Percentiles rank a stretch among this genome's conserved stretches.
phyloP scores from a whole-genome alignment of 768 basidiomycete genomes.

The Cyclocybe aegerita region DNA sequence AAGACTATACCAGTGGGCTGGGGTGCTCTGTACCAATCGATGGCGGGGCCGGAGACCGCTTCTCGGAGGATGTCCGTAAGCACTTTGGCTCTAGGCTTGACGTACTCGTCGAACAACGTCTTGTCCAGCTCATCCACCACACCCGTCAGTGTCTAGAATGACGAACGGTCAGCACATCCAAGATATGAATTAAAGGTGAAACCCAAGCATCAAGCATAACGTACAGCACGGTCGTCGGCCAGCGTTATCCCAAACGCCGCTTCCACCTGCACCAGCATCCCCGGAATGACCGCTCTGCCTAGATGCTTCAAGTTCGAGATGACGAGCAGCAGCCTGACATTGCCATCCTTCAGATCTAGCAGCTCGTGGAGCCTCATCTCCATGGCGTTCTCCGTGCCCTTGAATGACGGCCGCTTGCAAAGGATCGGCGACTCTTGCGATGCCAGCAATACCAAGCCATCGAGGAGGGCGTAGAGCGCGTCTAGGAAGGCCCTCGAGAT shows the following conservation, averaged over 20 bases:
- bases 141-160: slow-evolving; percentile 59
- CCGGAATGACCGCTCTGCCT: slow-evolving; percentile 64
- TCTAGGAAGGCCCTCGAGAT: slow-evolving; percentile 85
- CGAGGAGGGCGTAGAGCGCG: slow-evolving; percentile 78
- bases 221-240: slow-evolving; percentile 66
- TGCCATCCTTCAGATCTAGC: slow-evolving; percentile 69
- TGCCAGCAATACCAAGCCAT: slow-evolving; percentile 81
- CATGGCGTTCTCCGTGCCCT: slow-evolving; percentile 23
- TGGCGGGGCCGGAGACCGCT: slow-evolving; percentile 71
- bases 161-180: neutral
- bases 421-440: slow-evolving; percentile 60
- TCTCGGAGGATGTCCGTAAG: slow-evolving; percentile 67
- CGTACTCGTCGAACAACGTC: slow-evolving; percentile 83
- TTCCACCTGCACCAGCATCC: slow-evolving; percentile 79
- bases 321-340: slow-evolving; percentile 81
- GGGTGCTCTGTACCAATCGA: slow-evolving; percentile 91
- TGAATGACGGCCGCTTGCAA: slow-evolving; percentile 6
- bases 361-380: slow-evolving; percentile 50
- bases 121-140: slow-evolving; percentile 83
- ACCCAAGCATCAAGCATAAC: slow-evolving; percentile 4
- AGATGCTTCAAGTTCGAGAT: slow-evolving; percentile 86
- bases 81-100: slow-evolving; percentile 67
- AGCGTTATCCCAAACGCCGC: slow-evolving; percentile 68
- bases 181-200: slow-evolving; percentile 3
- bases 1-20: slow-evolving; percentile 72